A percentile compares a stretch with the other conserved stretches of the same genome.
Conservation (phyloP, 129 eudicot species). For the Silybum marianum region DNA sequence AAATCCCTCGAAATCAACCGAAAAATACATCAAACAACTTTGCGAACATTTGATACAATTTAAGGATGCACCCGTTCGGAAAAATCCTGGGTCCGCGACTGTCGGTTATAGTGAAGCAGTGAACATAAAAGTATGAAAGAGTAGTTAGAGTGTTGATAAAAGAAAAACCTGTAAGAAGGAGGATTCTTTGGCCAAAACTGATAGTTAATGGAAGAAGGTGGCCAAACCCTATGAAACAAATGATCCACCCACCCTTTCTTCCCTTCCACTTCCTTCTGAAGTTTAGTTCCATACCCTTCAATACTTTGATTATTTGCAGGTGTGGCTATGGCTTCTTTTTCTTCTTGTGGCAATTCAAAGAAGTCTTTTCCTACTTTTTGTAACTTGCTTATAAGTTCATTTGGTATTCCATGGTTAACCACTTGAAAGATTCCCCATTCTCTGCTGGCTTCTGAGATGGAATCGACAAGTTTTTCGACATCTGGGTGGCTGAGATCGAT, state of each 20-base stretch:
- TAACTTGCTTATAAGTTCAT: constrained; percentile 43
- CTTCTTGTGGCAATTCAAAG: constrained; percentile 75
- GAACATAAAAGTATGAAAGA: no score
- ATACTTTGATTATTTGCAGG: constrained; percentile 24
- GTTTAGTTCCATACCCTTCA: constrained; percentile 83
- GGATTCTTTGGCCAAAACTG: constrained; percentile 84
- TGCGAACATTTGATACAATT: no score
- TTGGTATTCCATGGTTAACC: constrained; percentile 70
- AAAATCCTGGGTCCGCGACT: no score
- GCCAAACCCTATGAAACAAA: constrained; percentile 79
- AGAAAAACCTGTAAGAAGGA: constrained; percentile 63
- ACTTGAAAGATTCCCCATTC: constrained; percentile 65
- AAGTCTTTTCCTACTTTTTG: constrained; percentile 63
- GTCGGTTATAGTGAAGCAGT: no score
- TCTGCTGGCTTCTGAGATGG: constrained; percentile 35
- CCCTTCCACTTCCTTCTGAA: constrained; percentile 63
- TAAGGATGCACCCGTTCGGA: no score
- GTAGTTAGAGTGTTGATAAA: background rate
- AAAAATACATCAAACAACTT: no score
- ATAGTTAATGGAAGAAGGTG: constrained; percentile 63
- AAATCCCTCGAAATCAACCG: no score
- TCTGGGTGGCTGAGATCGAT: constrained; percentile 37
- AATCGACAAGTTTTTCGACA: constrained; percentile 2
- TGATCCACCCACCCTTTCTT: constrained; percentile 95
- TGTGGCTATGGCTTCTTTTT: constrained; percentile 62